Base-by-base conservation (phyloP, 352 stramenopile genomes). In the Phytophthora vignae region DNA sequence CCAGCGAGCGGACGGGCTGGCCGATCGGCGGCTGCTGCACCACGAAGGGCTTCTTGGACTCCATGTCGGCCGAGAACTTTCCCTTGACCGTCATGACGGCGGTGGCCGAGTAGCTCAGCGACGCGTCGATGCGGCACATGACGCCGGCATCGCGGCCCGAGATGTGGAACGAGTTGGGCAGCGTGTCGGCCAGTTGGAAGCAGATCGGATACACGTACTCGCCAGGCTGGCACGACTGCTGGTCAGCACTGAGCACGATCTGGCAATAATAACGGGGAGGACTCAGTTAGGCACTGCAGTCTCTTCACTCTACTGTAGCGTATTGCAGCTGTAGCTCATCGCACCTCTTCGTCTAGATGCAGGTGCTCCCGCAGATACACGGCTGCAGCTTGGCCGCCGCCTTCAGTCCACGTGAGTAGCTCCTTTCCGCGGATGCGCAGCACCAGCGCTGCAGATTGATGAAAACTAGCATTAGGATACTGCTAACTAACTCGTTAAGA, bases 201-300 rank as follows among this genome's bases (percentile, higher is more conserved):
- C 66, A 71, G 69, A 95, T 88, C 3, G 83, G 79, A 55, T 87
- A 95, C 48, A 90, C 79, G 70, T 95, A 95, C 69, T 93, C 79
- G 15, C 87, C 87, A 2, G 83, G 79, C 21, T 81, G 67, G n/a
- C 80, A 88, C 10, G 78, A 75, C 50, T 88, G 79, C 9, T 84
- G 81, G 11, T 88, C 60, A 3, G 79, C 59, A 9, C 61, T 85
- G 1, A 82, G 65, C 12, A 90, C 64, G 52, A 91, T 76, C 76
- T 90, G 22, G 3, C 7, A 21, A 40, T 40, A 9, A 48, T 44
- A 29, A 2, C 19, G 58, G 14, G 12, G 36, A 17, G 11, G 11
- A 31, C 2, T 6, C 36, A 42, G 17, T 50, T 50, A 50, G 44
- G 17, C n/a, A 50, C 42, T 21, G 0, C 12, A 12, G 40, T 14